Percentiles rank a stretch among this genome's conserved stretches.
These are phyloP conservation scores for Trichopus zeylanicus DNA, from an alignment of 116 monocot species.

Conservation along the genomic window DNA sequence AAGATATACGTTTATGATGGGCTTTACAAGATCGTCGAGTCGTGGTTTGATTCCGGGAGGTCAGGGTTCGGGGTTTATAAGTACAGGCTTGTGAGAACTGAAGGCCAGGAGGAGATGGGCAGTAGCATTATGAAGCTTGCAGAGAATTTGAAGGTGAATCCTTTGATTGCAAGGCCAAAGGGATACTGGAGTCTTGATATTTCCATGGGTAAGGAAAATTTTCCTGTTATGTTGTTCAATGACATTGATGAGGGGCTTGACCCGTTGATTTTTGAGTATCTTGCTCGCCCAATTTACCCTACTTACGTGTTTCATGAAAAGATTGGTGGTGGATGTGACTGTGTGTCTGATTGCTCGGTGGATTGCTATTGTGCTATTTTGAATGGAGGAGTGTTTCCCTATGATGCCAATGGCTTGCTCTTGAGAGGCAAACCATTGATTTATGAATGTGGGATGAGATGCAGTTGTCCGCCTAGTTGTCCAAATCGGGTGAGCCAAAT, in stretches of 20 bases:
- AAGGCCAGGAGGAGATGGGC: slow-evolving; percentile 83
- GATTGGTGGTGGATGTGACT: slow-evolving; percentile 32
- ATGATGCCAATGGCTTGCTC: slow-evolving; percentile 37
- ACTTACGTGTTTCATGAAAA: slow-evolving; percentile 11
- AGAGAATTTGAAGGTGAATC: slow-evolving; percentile 42
- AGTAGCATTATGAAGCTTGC: slow-evolving; percentile 36
- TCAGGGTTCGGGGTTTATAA: slow-evolving; percentile 89
- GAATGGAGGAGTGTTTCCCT: slow-evolving; percentile 61
- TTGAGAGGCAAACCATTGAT: slow-evolving; percentile 55
- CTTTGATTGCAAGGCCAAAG: slow-evolving; percentile 26
- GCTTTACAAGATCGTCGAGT: slow-evolving; percentile 64
- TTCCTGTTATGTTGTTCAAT: slow-evolving; percentile 64
- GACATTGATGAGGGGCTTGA: slow-evolving; percentile 72
- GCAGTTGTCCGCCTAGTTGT: slow-evolving; percentile 48
- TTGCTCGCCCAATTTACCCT: slow-evolving; percentile 44
- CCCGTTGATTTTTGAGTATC: slow-evolving; percentile 73
- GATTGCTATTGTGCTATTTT: slow-evolving; percentile 43
- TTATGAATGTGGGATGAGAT: slow-evolving; percentile 51
- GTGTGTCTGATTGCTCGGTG: slow-evolving; percentile 27
- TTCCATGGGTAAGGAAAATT: slow-evolving; percentile 57
- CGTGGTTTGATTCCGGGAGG: slow-evolving; percentile 75
- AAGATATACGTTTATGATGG: slow-evolving; percentile 92
- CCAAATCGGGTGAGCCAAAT: slow-evolving; percentile 64
- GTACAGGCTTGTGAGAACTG: slow-evolving; percentile 66
- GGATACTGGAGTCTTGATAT: slow-evolving; percentile 69